phyloP scores from a whole-genome alignment of 345 rosid species.

The Moricandia moricandioides region DNA sequence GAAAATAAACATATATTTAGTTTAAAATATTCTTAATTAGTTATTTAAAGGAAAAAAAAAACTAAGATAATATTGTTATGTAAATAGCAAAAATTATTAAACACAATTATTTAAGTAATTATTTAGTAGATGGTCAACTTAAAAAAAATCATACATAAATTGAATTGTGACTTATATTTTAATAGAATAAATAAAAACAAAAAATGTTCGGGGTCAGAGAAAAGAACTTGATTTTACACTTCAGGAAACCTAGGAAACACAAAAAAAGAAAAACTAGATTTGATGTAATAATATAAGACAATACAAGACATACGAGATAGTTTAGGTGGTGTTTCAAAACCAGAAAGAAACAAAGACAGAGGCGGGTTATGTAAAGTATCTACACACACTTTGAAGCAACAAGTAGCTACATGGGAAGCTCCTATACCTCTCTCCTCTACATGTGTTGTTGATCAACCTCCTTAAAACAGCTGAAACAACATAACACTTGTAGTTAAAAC shows the following conservation, averaged over 20 bases:
- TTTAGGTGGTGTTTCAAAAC: constrained; percentile 17
- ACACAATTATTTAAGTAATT: too few species aligned
- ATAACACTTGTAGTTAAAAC: not conserved
- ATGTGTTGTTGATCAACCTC: constrained; percentile 25
- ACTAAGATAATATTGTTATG: too few species aligned
- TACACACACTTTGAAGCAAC: constrained; percentile 37
- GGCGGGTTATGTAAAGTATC: constrained; percentile 31
- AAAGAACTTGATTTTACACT: constrained; percentile 29
- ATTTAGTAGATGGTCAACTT: too few species aligned
- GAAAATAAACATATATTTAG: too few species aligned
- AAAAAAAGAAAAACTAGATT: constrained; percentile 5
- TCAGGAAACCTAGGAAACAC: constrained; percentile 27
- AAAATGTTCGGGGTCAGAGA: not conserved
- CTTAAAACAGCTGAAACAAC: constrained; percentile 32
- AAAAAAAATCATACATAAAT: too few species aligned
- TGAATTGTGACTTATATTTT: too few species aligned
- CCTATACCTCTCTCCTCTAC: constrained; percentile 28
- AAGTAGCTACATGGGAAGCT: constrained; percentile 32
- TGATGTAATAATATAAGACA: constrained; percentile 33
- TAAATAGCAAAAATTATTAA: too few species aligned
- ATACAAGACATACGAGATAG: constrained; percentile 23
- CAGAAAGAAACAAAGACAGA: constrained; percentile 26
- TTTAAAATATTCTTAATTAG: too few species aligned
- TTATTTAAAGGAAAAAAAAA: too few species aligned
- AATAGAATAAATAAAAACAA: constrained; percentile 18